Evolutionary conservation across 768 basidiomycete species (phyloP), one percentile per base, ranked within the genome.

Genomic region (Sporobolomyces phaffii): DNA sequence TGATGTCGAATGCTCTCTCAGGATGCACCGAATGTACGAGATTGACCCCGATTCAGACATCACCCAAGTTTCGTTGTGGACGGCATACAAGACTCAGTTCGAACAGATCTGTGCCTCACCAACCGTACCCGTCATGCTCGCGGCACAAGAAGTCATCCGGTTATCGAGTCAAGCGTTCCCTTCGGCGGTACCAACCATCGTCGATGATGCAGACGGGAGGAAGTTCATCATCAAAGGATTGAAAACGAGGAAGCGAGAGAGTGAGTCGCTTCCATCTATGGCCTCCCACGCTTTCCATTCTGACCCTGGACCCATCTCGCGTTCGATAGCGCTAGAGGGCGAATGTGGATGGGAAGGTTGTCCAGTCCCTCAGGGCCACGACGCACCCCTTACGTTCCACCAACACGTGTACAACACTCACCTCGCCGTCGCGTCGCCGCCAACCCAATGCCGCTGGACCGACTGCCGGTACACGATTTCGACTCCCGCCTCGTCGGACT

Each of bases 31-130:
- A n/a, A 88, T 90, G 82, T 97, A 93, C 73, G 82, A 87, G 20
- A 81, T 86, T 22, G 86, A 86, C 66, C 77, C 86, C 2, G 85
- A 87, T 5, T 85, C 87, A 6, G 89, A 92, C 74, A 80, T 97
- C 50, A 91, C 90, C 1, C 96, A 98, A 77, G 91, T 94, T 38
- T 87, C 90, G 61, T 90, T 99, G 74, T 99, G 94, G 93, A 90
- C 85, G 62, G 82, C 92, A 17, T 99, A 99, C 79, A 87, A 88
- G 68, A 87, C 89, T 64, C 84, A 84, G 1, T 96, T 97, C 73
- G 78, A 83, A 2, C 84, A 85, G 1, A 82, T 81, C 73, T 20
- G 40, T 11, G 76, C 81, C 64, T 83, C 84, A 2, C 72, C 69
- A 8, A 51, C 56, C 0, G 69, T 74, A 15, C 56, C 59, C 49